Evolutionary conservation across 2,329 filamentous ascomycete species (phyloP), one percentile per base, ranked within the genome.

Genomic region (Westerdykella sp.): DNA sequence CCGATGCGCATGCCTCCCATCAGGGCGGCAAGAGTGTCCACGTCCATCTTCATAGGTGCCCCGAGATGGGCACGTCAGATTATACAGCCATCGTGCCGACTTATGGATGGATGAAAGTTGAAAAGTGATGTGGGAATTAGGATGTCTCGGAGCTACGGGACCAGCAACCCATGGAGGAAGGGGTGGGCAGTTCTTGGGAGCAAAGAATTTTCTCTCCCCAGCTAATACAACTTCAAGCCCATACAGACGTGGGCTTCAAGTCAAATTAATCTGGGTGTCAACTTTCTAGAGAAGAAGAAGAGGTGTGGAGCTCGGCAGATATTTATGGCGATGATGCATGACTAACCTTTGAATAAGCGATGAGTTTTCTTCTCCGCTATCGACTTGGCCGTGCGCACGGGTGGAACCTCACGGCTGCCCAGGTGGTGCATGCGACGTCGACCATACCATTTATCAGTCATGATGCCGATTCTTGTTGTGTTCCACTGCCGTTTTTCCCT

Each of bases 141-240:
- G 39, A 51, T 56, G 60, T 66, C 44, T 64, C 61, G 56, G 53
- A 57, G 59, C 59, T 62, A 66, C 62, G 63, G 63, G 62, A 62
- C 61, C 52, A 51, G 51, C 55, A 57, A 51, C 53, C 57, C 56
- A 65, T 54, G 46, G 44, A 54, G 45, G 42, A 42, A 39, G 51
- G 53, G 55, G 46, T 54, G 55, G 25, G 48, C 53, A 56, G 62
- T 63, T 65, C 62, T 67, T 65, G 57, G 61, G 57, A 62, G 57
- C 59, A 57, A 57, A 53, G 60, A 63, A 53, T 61, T 69, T 60
- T 44, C 52, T 76, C 74, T 77, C 66, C 71, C 73, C 72, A 71
- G 68, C 60, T 70, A 65, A 65, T 69, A 69, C 80, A 83, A 80
- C 79, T 72, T 74, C 65, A 66, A 71, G 73, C 71, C 71, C 74